Percentiles rank a stretch among this genome's conserved stretches.
These are phyloP conservation scores for Diospyros kaki DNA, from an alignment of 148 eudicot species.

Conservation along the genomic window DNA sequence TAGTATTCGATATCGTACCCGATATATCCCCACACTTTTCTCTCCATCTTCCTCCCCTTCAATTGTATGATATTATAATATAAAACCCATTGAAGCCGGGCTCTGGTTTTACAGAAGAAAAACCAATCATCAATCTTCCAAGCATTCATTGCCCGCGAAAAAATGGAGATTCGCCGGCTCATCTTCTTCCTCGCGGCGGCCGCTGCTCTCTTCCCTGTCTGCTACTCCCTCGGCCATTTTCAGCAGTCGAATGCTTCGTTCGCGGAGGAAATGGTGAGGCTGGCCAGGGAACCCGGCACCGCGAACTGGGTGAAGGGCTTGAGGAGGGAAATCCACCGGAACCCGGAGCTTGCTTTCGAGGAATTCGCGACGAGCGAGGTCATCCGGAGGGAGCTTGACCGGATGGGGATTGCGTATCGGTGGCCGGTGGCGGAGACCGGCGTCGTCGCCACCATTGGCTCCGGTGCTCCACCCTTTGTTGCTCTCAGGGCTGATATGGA, in stretches of 20 bases:
- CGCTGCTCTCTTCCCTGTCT: too few relatives aligned
- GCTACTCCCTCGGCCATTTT: too few relatives aligned
- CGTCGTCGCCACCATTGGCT: constrained; percentile 35
- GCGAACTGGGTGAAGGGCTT: constrained; percentile 31
- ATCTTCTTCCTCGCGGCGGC: too few relatives aligned
- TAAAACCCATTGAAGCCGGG: too few relatives aligned
- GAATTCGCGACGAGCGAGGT: constrained; percentile 33
- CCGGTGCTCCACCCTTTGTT: constrained; percentile 43
- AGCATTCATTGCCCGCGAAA: too few relatives aligned
- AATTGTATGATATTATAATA: too few relatives aligned
- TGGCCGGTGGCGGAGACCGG: constrained; percentile 51
- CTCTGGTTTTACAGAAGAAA: too few relatives aligned
- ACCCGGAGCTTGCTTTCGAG: constrained; percentile 47
- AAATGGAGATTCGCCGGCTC: too few relatives aligned
- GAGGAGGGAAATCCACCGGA: constrained; percentile 38
- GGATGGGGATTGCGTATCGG: constrained; percentile 29
- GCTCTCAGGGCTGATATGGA: constrained; percentile 63
- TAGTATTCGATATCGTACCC: too few relatives aligned
- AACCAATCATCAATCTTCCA: too few relatives aligned
- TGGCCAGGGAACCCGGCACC: constrained; percentile 21
- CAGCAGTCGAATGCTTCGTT: constrained; percentile 1
- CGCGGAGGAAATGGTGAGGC: constrained; percentile 9
- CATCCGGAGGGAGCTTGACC: constrained; percentile 34
- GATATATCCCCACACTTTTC: too few relatives aligned
- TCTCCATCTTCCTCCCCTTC: too few relatives aligned